Evolutionary conservation across 495 filamentous ascomycete species (phyloP).

Genomic region (Penicillium atrosanguineum): DNA sequence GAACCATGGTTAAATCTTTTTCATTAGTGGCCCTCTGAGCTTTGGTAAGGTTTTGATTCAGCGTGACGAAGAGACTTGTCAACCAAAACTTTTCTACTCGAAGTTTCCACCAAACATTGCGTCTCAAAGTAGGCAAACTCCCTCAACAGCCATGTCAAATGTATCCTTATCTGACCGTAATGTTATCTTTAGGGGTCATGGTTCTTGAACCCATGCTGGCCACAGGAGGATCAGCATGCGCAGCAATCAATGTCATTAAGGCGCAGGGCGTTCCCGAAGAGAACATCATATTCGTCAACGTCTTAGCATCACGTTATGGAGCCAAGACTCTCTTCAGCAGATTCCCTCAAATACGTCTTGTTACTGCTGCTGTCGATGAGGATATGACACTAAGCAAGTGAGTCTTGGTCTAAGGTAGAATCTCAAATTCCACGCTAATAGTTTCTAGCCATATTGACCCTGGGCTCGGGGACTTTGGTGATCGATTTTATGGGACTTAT

Average conservation of each 20-base stretch:
- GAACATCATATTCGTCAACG: conserved; percentile 18
- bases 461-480: conserved; percentile 18
- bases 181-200: background rate
- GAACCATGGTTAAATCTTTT: background rate
- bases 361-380: conserved; percentile 15
- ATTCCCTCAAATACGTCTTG: conserved; percentile 11
- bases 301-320: conserved; percentile 7
- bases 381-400: conserved; percentile 11
- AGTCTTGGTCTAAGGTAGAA: background rate
- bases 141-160: background rate
- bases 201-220: conserved; percentile 20
- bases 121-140: conserved; percentile 5
- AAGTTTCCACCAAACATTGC: conserved; percentile 12
- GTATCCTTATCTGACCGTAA: background rate
- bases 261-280: conserved; percentile 12
- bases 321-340: conserved; percentile 3
- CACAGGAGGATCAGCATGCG: conserved; percentile 17
- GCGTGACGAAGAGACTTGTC: conserved; percentile 11
- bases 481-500: conserved; percentile 16
- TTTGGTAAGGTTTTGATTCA: conserved; percentile 19
- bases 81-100: conserved; percentile 12
- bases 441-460: conserved; percentile 9
- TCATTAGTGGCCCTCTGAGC: conserved; percentile 4
- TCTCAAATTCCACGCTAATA: background rate
- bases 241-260: conserved; percentile 13